A percentile compares a stretch with the other conserved stretches of the same genome.
Conservation (phyloP, 2,329 filamentous ascomycete species). For the Zymoseptoria tritici region DNA sequence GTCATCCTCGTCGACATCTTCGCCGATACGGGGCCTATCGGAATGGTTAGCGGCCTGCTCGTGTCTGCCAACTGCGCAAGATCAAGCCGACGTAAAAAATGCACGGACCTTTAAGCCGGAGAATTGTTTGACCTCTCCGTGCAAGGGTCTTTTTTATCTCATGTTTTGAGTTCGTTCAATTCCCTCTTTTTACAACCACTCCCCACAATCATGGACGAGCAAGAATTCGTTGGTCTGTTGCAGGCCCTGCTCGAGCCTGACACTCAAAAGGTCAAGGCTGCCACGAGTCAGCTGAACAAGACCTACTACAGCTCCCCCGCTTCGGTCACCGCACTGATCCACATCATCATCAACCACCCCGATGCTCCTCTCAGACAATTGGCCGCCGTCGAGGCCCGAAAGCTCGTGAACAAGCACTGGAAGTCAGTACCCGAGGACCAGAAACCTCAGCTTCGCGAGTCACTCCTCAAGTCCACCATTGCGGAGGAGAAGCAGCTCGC, state of each 20-base stretch:
- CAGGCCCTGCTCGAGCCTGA: constrained; percentile 83
- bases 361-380: constrained; percentile 71
- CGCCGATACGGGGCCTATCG: not conserved
- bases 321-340: constrained; percentile 76
- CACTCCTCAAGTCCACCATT: constrained; percentile 76
- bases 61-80: not conserved
- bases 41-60: not conserved
- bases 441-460: constrained; percentile 71
- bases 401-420: constrained; percentile 84
- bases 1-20: not conserved
- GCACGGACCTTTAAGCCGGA: not conserved
- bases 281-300: constrained; percentile 83
- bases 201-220: constrained; percentile 58
- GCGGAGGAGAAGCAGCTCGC: constrained; percentile 69
- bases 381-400: constrained; percentile 80
- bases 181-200: not conserved
- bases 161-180: not conserved
- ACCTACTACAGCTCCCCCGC: constrained; percentile 84
- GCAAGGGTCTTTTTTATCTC: not conserved
- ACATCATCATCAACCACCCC: constrained; percentile 75
- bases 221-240: constrained; percentile 78
- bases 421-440: constrained; percentile 61
- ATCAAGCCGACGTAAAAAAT: no score
- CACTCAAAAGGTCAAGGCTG: constrained; percentile 68
- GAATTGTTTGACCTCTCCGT: not conserved